Base-by-base conservation (phyloP, 106 monocot species). In the Gastrodia elata region DNA sequence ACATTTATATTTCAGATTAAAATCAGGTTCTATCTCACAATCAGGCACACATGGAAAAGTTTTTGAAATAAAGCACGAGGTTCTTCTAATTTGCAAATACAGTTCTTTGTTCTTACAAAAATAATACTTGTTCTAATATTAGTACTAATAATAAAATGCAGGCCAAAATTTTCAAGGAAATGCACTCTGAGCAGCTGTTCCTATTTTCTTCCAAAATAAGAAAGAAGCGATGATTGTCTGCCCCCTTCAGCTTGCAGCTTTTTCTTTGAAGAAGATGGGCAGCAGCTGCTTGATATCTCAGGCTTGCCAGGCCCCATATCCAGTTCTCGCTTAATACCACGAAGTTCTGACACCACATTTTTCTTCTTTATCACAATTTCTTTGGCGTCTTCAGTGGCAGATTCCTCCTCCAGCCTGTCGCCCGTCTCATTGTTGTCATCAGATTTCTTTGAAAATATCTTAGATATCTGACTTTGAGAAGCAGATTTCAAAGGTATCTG, bases 131-230 rank as follows among this genome's bases (percentile, higher is more conserved):
- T n/a, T n/a, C n/a, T n/a, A n/a, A n/a, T n/a, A n/a, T n/a, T n/a
- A n/a, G n/a, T n/a, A n/a, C n/a, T n/a, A n/a, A n/a, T n/a, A n/a
- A n/a, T n/a, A n/a, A n/a, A n/a, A n/a, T n/a, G 52, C 52, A 52
- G 22, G 52, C 52, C 20, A n/a, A n/a, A n/a, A n/a, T 22, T 18
- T n/a, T n/a, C 22, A 13, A n/a, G 22, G 42, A 42, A 42, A 22
- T 9, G 52, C 52, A n/a, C n/a, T n/a, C 9, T 3, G n/a, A 49
- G 48, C 18, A 49, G 22, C 20, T 52, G n/a, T 52, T 32, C 61
- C 61, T 61, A 61, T 32, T 61, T 61, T 32, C 61, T 61, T 61
- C 61, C 61, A 61, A 61, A 61, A 32, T 61, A 61, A 32, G 30
- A 61, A 32, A 30, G 32, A 61, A 32, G 26, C 4, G 61, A 61